Evolutionary conservation across 805 yeast species (phyloP), one percentile per base, ranked within the genome.

Genomic region (Sugiyamaella floridensis): DNA sequence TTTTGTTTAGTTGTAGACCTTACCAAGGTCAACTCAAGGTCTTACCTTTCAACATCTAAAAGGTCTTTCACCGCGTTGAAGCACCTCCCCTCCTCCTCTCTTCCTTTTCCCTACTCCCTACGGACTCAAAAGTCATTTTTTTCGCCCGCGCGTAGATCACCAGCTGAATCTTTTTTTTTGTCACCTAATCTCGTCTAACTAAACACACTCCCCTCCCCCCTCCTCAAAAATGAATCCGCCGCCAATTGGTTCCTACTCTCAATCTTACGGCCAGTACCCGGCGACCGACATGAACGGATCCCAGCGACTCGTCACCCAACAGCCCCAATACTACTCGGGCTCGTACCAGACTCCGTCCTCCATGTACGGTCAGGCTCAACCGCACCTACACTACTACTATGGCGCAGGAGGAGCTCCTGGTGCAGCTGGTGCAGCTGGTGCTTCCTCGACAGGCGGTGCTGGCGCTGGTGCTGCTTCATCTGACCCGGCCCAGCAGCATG

Each of bases 401-500:
- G 44, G 44, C 18, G 40, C 46, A 4, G 47, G 51, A 5, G 45
- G 22, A 4, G 42, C 49, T 5, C 28, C 43, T 22, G 40, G 41
- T 3, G 42, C 48, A 9, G 47, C 42, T 44, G 43, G 34, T 15
- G 28, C 51, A 12, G 18, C 48, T 19, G 45, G 40, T 22, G 48
- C 26, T 19, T 40, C 41, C 22, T 29, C 41, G 2, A 41, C 48
- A 19, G 50, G 44, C 15, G 8, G 43, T 18, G 32, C 40, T 29
- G 51, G 41, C 11, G 29, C 52, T 28, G 40, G 41, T 20, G 34
- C 26, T 41, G 22, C 45, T 43, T 32, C 52, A 12, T 29, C 48
- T 11, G 52, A 28, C 20, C 46, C 53, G 18, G 55, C 51, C 40
- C 50, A 46, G 43, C 46, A 49, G 54, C 55, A 49, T 42, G 53